These are phyloP conservation scores for Tricholoma bakamatsutake DNA, from an alignment of 768 basidiomycete species.

Conservation along the genomic window DNA sequence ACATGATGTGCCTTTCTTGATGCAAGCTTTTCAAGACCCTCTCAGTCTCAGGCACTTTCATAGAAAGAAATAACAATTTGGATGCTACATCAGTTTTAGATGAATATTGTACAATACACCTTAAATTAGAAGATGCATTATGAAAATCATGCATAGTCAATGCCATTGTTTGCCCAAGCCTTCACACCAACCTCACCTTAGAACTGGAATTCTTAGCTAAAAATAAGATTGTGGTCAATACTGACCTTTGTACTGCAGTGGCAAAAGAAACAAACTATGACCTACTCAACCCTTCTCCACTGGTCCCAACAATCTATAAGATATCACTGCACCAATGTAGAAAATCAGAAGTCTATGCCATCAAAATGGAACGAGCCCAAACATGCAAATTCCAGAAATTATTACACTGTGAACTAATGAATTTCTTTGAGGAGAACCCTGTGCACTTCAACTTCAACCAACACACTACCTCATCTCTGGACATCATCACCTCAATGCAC, in stretches of 20 bases:
- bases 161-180: not conserved
- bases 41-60: not conserved
- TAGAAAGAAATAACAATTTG: not conserved
- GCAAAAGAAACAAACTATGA: not conserved
- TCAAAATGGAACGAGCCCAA: not conserved
- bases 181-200: not conserved
- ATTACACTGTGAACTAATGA: not conserved
- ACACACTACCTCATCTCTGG: not conserved
- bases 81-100: not conserved
- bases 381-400: not conserved
- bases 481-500: not conserved
- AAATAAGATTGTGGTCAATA: not conserved
- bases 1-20: no score
- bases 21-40: no score
- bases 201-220: no score
- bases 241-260: not conserved
- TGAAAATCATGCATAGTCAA: not conserved
- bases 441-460: not conserved
- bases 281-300: not conserved
- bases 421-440: not conserved
- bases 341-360: not conserved
- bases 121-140: no score
- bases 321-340: not conserved
- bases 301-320: not conserved
- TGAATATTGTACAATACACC: no score